Conservation (phyloP, 306 rosid genomes). For the Malus sylvestris region DNA sequence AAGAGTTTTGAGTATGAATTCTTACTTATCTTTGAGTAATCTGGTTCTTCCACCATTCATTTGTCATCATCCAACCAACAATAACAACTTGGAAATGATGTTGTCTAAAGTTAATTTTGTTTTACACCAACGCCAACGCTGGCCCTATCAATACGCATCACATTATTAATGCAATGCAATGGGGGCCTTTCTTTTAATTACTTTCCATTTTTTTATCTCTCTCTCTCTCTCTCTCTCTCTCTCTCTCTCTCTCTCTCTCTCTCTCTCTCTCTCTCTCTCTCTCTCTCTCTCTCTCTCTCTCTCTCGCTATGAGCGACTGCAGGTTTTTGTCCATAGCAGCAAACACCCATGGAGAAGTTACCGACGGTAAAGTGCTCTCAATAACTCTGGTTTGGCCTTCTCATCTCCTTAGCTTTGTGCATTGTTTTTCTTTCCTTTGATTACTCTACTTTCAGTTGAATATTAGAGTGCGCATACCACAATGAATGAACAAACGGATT, state of each 20-base stretch:
- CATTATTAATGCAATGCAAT: background rate
- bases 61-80: too few species aligned
- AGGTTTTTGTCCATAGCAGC: background rate
- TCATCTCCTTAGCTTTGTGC: constrained; percentile 31
- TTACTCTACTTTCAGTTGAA: constrained; percentile 16
- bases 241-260: background rate
- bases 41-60: too few species aligned
- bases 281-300: too few species aligned
- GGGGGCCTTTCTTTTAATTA: background rate
- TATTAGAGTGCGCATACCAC: too few species aligned
- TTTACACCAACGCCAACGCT: background rate
- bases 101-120: background rate
- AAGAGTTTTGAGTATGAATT: too few species aligned
- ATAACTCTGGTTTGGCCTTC: constrained; percentile 35
- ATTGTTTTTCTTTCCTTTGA: constrained; percentile 32
- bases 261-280: too few species aligned
- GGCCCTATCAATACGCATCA: background rate
- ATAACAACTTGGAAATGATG: background rate
- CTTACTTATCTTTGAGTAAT: too few species aligned
- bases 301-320: background rate
- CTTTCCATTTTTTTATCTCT: background rate
- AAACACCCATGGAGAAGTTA: constrained; percentile 32
- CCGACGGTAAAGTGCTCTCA: constrained; percentile 21
- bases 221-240: too few species aligned
- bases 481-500: too few species aligned